Percentiles rank a stretch among this genome's conserved stretches.
Evolutionary conservation across 306 rosid species (phyloP).

Genomic region (Bauhinia variegata): DNA sequence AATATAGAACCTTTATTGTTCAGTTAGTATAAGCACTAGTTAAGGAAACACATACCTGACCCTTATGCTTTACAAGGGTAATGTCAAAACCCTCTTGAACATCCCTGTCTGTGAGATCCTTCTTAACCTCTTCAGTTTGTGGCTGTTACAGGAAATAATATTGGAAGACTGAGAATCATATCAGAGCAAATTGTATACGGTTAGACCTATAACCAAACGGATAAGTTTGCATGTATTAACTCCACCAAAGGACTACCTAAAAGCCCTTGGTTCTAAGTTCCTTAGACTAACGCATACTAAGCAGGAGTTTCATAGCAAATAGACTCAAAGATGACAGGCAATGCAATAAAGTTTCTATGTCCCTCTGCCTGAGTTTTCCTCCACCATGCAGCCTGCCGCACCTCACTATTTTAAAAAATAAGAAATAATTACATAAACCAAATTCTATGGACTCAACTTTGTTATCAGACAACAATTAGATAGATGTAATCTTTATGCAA

Average conservation of each 20-base stretch:
- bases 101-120: constrained; percentile 82
- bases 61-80: constrained; percentile 82
- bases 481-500: constrained; percentile 8
- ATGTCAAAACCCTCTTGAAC: constrained; percentile 86
- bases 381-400: neutral
- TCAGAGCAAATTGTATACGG: constrained; percentile 6
- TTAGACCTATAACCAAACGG: constrained; percentile 4
- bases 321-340: neutral
- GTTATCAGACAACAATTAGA: constrained; percentile 4
- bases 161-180: constrained; percentile 30
- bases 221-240: neutral
- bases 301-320: neutral
- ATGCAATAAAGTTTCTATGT: constrained; percentile 7
- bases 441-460: neutral
- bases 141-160: constrained; percentile 68
- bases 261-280: neutral
- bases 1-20: no score
- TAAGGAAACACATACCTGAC: constrained; percentile 61
- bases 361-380: constrained; percentile 7
- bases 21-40: constrained; percentile 16
- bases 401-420: constrained; percentile 12
- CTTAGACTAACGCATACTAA: neutral
- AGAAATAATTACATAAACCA: neutral
- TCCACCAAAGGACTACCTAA: neutral
- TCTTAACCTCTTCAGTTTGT: constrained; percentile 79